Evolutionary conservation across 176 grass and related monocot species (phyloP), one percentile per base, ranked within the genome.

Genomic region (Cocos nucifera): DNA sequence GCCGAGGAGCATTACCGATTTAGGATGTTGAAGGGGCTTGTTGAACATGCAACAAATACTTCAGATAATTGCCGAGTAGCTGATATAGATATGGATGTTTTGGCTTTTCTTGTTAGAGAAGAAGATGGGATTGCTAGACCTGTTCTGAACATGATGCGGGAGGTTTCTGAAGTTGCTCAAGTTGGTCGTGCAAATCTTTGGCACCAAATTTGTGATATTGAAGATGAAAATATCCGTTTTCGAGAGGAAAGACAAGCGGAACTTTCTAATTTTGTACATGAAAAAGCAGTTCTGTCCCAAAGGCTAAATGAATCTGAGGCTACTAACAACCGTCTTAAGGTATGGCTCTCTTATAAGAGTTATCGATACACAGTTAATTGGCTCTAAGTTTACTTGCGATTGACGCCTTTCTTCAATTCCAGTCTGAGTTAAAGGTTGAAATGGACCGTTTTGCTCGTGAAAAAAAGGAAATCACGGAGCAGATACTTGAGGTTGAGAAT

Each of bases 51-150:
- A 67, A 88, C 81, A 72, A 91, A 88, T 80, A 83, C 73, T 61
- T 74, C 84, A 69, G 78, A 84, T 78, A 94, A 64, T 48, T 83
- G 84, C 71, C 71, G 58, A 62, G 83, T 71, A 70, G 77, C 79
- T 64, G 93, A 92, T 73, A 82, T 97, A 51, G 93, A 91, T 87
- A 92, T 91, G 87, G 87, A 87, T 83, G 93, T 88, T 49, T 73
- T 97, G 81, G 73, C 88, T 66, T 82, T 91, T 70, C 87, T 97
- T 77, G 81, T 87, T 76, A 81, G 83, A 79, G 92, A 90, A 61
- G 83, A 97, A 70, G 62, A 72, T 58, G 75, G 72, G 54, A 72
- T 80, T 50, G 80, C 77, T 59, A 84, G 81, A 77, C 87, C 87
- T 73, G 79, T 86, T 77, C 70, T 97, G 64, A 88, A 73, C 69